These are phyloP conservation scores for Zalerion maritima DNA, from an alignment of 495 filamentous ascomycete genomes.

Conservation along the genomic window DNA sequence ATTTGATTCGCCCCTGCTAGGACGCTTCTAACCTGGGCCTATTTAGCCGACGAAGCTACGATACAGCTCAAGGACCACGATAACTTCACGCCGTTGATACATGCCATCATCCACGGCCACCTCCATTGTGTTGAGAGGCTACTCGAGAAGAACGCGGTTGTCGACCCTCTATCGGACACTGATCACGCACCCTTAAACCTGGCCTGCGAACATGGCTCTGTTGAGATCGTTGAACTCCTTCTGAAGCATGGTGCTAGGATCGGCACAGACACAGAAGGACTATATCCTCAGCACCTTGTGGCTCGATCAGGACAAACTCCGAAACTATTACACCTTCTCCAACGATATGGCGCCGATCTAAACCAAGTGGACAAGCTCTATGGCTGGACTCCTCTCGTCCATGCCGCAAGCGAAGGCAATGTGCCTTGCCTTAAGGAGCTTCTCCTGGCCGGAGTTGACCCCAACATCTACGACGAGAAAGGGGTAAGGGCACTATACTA, in stretches of 20 bases:
- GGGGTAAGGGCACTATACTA: slow-evolving; percentile 92
- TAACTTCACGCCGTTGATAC: slow-evolving; percentile 92
- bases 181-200: slow-evolving; percentile 92
- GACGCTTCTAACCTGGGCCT: background rate
- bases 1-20: background rate
- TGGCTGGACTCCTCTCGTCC: slow-evolving; percentile 91
- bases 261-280: slow-evolving; percentile 83
- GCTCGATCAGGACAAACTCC: slow-evolving; percentile 77
- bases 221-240: slow-evolving; percentile 67
- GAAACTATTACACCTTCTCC: slow-evolving; percentile 60
- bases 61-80: slow-evolving; percentile 85
- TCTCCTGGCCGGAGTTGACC: slow-evolving; percentile 57
- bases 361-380: slow-evolving; percentile 90
- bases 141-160: slow-evolving; percentile 53
- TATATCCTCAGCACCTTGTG: slow-evolving; percentile 95
- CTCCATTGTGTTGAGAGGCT: slow-evolving; percentile 63
- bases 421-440: slow-evolving; percentile 71
- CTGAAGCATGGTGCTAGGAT: slow-evolving; percentile 63
- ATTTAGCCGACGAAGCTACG: slow-evolving; percentile 36
- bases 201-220: slow-evolving; percentile 81
- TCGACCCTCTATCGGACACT: slow-evolving; percentile 66
- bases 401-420: slow-evolving; percentile 93
- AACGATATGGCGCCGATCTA: slow-evolving; percentile 78
- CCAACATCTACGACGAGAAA: slow-evolving; percentile 76
- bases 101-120: slow-evolving; percentile 78